These are phyloP conservation scores for Xerocomus brunneocitrinus DNA, from an alignment of 768 basidiomycete genomes.

Conservation along the genomic window DNA sequence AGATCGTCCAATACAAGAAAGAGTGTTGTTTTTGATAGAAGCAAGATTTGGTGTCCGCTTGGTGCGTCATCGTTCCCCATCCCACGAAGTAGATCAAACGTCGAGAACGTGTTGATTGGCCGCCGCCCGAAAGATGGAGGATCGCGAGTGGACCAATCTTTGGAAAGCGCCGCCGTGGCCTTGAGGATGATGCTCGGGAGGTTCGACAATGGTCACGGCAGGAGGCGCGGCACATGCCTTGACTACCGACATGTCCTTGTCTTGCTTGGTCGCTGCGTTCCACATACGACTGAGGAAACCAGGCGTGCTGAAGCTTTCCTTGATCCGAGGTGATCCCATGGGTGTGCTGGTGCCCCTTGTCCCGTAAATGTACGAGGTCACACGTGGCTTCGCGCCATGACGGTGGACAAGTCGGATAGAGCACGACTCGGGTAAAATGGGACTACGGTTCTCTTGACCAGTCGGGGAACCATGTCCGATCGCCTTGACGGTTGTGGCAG, in stretches of 20 bases:
- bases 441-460: slow-evolving; percentile 15
- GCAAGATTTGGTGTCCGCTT: slow-evolving; percentile 20
- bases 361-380: slow-evolving; percentile 27
- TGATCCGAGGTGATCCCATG: slow-evolving; percentile 22
- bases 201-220: slow-evolving; percentile 25
- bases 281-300: slow-evolving; percentile 70
- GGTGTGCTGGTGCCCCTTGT: slow-evolving; percentile 8
- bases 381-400: slow-evolving; percentile 22
- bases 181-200: slow-evolving; percentile 22
- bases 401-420: slow-evolving; percentile 28
- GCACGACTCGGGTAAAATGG: slow-evolving; percentile 11
- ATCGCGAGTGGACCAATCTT: slow-evolving; percentile 42
- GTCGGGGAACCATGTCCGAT: slow-evolving; percentile 21
- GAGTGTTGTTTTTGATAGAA: slow-evolving; percentile 20
- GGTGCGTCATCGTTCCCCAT: background rate
- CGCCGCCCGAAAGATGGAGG: slow-evolving; percentile 38
- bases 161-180: slow-evolving; percentile 35
- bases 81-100: slow-evolving; percentile 16
- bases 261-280: slow-evolving; percentile 53
- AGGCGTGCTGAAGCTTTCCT: slow-evolving; percentile 40
- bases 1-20: slow-evolving; percentile 17
- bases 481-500: slow-evolving; percentile 34
- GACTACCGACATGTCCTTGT: slow-evolving; percentile 21
- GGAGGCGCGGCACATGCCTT: slow-evolving; percentile 12
- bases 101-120: slow-evolving; percentile 24